Evolutionary conservation across 2,329 filamentous ascomycete species (phyloP), one percentile per base, ranked within the genome.

Genomic region (Fusarium foetens): DNA sequence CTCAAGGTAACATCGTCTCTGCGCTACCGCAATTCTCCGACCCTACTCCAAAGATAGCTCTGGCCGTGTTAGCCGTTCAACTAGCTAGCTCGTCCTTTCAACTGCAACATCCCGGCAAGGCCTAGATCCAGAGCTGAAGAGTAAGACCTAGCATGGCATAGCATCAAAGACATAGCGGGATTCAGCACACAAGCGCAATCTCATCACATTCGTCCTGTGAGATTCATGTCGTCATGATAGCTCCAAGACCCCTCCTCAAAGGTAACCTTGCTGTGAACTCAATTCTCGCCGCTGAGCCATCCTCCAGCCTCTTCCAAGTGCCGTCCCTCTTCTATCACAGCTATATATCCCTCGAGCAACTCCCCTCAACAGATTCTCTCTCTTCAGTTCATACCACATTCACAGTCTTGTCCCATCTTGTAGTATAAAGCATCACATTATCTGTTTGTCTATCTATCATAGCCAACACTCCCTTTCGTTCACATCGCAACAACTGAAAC

Each of bases 221-320:
- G n/a, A 39, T 67, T 31, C 62, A 55, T 68, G 68, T 25, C 63
- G 68, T 71, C 68, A 71, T 68, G 49, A 63, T 51, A 63, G 23
- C 55, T 54, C 35, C 45, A 41, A 58, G 29, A 38, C 65, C 17
- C 36, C 61, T 38, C 45, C 33, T 25, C 41, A 46, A 6, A 39
- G 38, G 66, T 35, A 55, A 53, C 29, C n/a, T 58, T 36, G 38
- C 68, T 25, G 33, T 61, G 39, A 73, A 72, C 70, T 61, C 35
- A 72, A 72, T 60, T 54, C 43, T 58, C 17, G 45, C 46, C n/a
- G 35, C 63, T 36, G 54, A 53, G 55, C 27, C 53, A 45, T 36
- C n/a, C 52, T 35, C 27, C 45, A 42, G 39, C 62, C 49, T 66
- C 51, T 10, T 35, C 55, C 17, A 62, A 39, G n/a, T 46, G n/a